These are phyloP conservation scores for Babesia bigemina DNA, from an alignment of 169 alveolate genomes.

Conservation along the genomic window DNA sequence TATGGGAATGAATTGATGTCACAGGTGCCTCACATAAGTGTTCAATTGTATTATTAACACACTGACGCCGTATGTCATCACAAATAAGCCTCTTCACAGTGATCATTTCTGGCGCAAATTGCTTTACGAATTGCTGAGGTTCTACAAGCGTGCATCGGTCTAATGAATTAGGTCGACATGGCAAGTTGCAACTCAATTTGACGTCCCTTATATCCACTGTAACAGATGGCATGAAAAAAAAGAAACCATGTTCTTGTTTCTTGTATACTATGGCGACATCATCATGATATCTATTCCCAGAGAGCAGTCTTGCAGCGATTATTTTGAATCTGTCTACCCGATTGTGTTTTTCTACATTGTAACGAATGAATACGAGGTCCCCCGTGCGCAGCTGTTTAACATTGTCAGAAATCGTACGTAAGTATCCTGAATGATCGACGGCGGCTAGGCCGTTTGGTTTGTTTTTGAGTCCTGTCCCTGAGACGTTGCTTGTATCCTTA, in stretches of 20 bases:
- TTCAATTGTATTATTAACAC: conserved; percentile 17
- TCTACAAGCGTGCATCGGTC: conserved; percentile 22
- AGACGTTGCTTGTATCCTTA: neutral
- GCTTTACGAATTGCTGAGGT: conserved; percentile 12
- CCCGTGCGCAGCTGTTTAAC: conserved; percentile 46
- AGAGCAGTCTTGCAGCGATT: conserved; percentile 21
- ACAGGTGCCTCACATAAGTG: neutral
- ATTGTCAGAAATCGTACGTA: neutral
- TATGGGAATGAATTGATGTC: neutral
- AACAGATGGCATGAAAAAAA: conserved; percentile 39
- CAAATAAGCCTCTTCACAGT: conserved; percentile 56
- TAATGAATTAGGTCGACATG: neutral
- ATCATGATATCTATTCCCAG: conserved; percentile 34
- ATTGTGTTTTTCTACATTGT: conserved; percentile 31
- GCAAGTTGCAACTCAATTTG: neutral
- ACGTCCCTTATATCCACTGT: conserved; percentile 4
- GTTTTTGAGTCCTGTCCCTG: neutral
- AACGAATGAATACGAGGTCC: conserved; percentile 54
- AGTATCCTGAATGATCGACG: neutral
- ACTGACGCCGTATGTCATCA: conserved; percentile 17
- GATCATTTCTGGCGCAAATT: conserved; percentile 44
- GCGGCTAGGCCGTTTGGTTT: neutral
- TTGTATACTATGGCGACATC: conserved; percentile 54
- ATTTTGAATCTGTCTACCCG: conserved; percentile 17
- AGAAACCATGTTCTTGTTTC: neutral